phyloP scores from a whole-genome alignment of 768 basidiomycete genomes.

The Termitomyces sp. region DNA sequence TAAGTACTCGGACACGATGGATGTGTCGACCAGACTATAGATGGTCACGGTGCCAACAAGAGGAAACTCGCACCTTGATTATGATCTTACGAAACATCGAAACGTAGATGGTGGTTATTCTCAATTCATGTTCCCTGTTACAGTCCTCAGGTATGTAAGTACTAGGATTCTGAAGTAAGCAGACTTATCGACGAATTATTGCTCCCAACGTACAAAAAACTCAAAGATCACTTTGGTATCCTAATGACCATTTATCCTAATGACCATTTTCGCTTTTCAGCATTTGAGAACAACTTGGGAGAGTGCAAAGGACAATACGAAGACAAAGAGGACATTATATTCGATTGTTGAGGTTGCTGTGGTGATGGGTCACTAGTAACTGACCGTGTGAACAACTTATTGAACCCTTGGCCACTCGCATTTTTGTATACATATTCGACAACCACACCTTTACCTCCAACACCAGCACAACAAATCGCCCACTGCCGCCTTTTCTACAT shows the following conservation, averaged over 20 bases:
- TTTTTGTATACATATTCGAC: conserved; percentile 3
- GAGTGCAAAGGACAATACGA: neutral
- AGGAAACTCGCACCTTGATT: neutral
- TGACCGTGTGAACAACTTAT: conserved; percentile 9
- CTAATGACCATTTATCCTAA: neutral
- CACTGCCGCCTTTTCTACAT: neutral
- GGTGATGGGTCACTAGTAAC: neutral
- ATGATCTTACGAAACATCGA: neutral
- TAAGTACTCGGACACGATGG: neutral
- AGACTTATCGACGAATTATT: neutral
- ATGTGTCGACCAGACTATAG: neutral
- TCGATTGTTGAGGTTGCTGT: neutral
- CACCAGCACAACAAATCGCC: neutral
- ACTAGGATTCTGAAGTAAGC: neutral
- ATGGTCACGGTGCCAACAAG: neutral
- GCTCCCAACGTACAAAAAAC: neutral
- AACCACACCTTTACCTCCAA: neutral
- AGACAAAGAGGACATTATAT: conserved; percentile 1
- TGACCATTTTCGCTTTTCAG: neutral
- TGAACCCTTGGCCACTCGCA: conserved; percentile 2
- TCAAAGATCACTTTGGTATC: neutral
- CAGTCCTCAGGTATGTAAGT: neutral
- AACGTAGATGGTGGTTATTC: too few species aligned
- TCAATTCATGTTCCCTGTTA: neutral
- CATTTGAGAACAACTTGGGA: neutral